Evolutionary conservation across 106 monocot genomes (phyloP).

Genomic region (Platanthera zijinensis): DNA sequence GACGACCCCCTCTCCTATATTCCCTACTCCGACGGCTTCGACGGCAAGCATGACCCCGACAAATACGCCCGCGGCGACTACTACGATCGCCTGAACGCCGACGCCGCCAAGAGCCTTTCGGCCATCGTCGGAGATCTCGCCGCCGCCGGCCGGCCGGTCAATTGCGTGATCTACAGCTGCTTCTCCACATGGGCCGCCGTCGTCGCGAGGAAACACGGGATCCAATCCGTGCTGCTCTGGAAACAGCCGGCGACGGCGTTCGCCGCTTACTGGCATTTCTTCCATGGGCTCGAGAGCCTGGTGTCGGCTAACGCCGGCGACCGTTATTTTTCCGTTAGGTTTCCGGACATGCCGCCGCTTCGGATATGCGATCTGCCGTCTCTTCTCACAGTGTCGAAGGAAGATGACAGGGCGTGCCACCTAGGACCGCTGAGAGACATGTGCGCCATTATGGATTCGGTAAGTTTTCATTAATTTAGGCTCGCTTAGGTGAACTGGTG

Average conservation of each 20-base stretch:
- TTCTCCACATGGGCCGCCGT: constrained; percentile 21
- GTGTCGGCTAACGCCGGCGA: constrained; percentile 7
- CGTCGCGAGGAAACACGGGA: constrained; percentile 10
- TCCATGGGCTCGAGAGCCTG: constrained; percentile 16
- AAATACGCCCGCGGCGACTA: neutral
- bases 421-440: neutral
- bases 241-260: constrained; percentile 29
- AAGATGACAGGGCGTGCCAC: neutral
- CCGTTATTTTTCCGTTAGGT: neutral
- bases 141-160: constrained; percentile 12
- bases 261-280: constrained; percentile 23
- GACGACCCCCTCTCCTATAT: neutral
- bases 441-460: neutral
- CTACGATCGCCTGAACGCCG: neutral
- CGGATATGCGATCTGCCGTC: constrained; percentile 24
- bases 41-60: constrained; percentile 13
- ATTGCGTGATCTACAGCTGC: constrained; percentile 21
- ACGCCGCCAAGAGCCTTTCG: constrained; percentile 12
- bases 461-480: too few relatives aligned
- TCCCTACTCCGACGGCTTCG: constrained; percentile 19
- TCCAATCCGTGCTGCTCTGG: constrained; percentile 33
- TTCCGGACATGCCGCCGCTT: constrained; percentile 20
- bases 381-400: constrained; percentile 3
- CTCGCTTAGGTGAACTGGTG: too few relatives aligned
- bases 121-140: constrained; percentile 12